Evolutionary conservation across 345 rosid genomes (phyloP).

Genomic region (Moricandia moricandioides): DNA sequence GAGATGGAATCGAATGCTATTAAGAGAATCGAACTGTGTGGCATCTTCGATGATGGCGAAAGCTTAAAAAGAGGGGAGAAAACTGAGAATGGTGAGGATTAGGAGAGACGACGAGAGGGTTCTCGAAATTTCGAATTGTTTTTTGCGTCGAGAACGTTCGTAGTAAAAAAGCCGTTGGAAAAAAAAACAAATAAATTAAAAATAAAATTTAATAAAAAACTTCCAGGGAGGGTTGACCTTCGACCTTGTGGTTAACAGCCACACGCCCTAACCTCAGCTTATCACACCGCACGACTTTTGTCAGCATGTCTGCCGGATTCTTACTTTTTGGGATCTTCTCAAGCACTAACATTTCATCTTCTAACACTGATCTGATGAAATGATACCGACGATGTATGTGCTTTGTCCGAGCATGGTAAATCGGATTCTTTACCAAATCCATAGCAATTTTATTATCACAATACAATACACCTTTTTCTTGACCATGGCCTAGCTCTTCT

Average conservation of each 20-base stretch:
- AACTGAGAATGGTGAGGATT: not conserved
- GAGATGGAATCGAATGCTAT: not conserved
- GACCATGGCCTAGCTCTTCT: no score
- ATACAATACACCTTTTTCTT: no score
- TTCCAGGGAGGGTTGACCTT: conserved; percentile 71
- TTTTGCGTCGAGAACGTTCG: conserved; percentile 23
- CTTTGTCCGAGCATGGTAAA: no score
- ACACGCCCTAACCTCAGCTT: conserved; percentile 69
- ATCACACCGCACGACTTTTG: no score
- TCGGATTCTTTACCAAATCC: no score
- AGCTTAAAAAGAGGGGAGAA: not conserved
- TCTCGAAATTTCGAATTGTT: conserved; percentile 24
- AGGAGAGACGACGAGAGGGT: conserved; percentile 16
- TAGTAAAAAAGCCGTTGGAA: not conserved
- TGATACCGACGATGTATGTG: no score
- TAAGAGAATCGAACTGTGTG: not conserved
- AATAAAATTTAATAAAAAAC: not conserved
- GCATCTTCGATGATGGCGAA: conserved; percentile 3
- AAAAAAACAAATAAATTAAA: not conserved
- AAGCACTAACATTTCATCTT: no score
- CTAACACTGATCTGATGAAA: no score
- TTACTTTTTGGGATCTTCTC: no score
- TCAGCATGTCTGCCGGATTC: no score
- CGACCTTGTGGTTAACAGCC: conserved; percentile 96
- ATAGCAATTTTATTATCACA: no score